Evolutionary conservation across 306 rosid genomes (phyloP).

Genomic region (Morella rubra): DNA sequence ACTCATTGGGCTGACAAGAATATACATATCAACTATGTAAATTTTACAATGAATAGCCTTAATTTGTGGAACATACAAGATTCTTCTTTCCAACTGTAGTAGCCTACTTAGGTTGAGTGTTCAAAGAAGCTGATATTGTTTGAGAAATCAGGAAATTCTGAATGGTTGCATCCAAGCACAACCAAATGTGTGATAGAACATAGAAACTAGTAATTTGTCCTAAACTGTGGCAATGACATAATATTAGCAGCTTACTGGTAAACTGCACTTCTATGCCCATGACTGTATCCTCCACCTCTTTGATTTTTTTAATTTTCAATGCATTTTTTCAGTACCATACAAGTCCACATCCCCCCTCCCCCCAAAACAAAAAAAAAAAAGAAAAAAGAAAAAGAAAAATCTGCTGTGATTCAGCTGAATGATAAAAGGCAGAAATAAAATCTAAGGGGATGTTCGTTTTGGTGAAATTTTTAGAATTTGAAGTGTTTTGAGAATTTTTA

Average conservation of each 20-base stretch:
- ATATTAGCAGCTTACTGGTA: neutral
- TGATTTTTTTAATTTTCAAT: neutral
- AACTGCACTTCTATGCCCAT: neutral
- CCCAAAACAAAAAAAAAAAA: too few species aligned
- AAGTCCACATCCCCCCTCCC: neutral
- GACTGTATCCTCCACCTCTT: neutral
- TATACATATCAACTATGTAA: neutral
- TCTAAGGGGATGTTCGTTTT: too few species aligned
- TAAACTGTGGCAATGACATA: neutral
- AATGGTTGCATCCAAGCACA: neutral
- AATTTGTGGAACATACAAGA: neutral
- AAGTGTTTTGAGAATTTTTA: too few species aligned
- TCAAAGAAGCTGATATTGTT: neutral
- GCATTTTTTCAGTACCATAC: neutral
- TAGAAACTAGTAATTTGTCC: neutral
- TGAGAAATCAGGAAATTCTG: neutral
- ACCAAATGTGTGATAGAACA: neutral
- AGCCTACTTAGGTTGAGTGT: too few species aligned
- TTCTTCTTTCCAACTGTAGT: neutral
- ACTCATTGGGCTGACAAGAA: neutral
- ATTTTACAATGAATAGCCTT: neutral
- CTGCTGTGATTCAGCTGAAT: neutral
- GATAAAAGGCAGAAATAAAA: neutral
- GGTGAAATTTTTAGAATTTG: too few species aligned
- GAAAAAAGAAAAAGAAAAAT: neutral